These are phyloP conservation scores for Apiotrichum sp. DNA, from an alignment of 1,284 basidiomycete species.

Conservation along the genomic window DNA sequence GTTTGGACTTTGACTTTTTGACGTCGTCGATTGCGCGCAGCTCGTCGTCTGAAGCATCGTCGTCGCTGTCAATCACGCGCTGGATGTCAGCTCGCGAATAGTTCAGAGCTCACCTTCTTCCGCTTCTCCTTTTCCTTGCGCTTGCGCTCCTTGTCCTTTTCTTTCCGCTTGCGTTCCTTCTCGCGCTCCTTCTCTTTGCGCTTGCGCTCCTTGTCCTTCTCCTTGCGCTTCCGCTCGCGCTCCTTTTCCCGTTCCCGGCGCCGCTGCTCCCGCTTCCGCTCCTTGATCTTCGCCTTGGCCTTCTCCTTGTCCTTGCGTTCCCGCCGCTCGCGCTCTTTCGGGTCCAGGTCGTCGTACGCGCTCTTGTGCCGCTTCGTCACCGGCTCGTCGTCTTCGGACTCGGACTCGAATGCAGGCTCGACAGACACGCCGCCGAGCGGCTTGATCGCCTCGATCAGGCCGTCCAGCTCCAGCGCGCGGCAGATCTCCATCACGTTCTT, in stretches of 20 bases:
- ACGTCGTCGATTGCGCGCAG: slow-evolving; percentile 12
- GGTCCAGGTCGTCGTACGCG: slow-evolving; percentile 20
- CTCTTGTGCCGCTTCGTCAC: slow-evolving; percentile 17
- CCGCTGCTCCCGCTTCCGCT: slow-evolving; percentile 17
- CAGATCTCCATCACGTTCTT: slow-evolving; percentile 47
- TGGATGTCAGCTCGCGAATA: background rate
- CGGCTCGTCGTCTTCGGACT: slow-evolving; percentile 18
- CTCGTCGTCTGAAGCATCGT: slow-evolving; percentile 20
- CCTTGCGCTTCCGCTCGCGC: slow-evolving; percentile 26
- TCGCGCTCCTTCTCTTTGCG: slow-evolving; percentile 27
- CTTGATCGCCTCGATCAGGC: slow-evolving; percentile 42
- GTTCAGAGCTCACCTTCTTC: slow-evolving; percentile 17
- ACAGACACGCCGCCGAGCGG: slow-evolving; percentile 33
- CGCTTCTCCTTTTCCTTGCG: slow-evolving; percentile 26
- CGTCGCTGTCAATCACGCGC: slow-evolving; percentile 6
- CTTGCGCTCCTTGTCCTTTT: slow-evolving; percentile 27
- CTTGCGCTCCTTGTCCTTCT: slow-evolving; percentile 27
- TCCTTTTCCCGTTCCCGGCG: slow-evolving; percentile 24
- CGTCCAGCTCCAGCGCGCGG: slow-evolving; percentile 43
- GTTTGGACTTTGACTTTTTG: slow-evolving; percentile 14
- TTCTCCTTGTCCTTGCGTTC: slow-evolving; percentile 21
- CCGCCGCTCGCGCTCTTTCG: slow-evolving; percentile 22
- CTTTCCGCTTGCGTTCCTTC: slow-evolving; percentile 22
- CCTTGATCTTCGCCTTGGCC: slow-evolving; percentile 21
- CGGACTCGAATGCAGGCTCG: slow-evolving; percentile 12